Evolutionary conservation across 2,329 filamentous ascomycete genomes (phyloP).

Genomic region (Pseudogymnoascus sp.): DNA sequence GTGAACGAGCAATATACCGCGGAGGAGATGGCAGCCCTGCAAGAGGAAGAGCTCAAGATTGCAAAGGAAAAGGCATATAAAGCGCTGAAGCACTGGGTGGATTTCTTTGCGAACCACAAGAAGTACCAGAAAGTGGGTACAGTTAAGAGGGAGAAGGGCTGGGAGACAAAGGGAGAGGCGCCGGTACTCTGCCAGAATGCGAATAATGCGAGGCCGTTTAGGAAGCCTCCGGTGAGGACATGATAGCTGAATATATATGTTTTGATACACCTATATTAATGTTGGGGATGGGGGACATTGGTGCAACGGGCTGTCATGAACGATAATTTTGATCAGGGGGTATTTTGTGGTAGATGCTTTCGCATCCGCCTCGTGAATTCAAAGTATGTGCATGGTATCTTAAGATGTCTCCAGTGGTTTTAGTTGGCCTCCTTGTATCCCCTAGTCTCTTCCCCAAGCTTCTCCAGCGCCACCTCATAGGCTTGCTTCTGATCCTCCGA

Average conservation of each 20-base stretch:
- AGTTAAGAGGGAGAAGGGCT: constrained; percentile 55
- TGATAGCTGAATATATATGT: background rate
- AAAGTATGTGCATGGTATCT: constrained; percentile 7
- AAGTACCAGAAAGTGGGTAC: constrained; percentile 78
- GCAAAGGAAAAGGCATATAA: constrained; percentile 60
- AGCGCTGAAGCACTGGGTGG: constrained; percentile 71
- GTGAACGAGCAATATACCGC: constrained; percentile 53
- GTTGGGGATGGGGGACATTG: background rate
- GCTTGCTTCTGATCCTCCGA: constrained; percentile 33
- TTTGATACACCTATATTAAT: background rate
- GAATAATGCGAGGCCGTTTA: constrained; percentile 47
- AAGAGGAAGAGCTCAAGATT: constrained; percentile 55
- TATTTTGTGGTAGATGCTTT: background rate
- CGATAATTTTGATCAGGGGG: background rate
- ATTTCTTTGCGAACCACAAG: constrained; percentile 71
- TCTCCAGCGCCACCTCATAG: constrained; percentile 50
- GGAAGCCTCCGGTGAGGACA: constrained; percentile 48
- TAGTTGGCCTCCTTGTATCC: background rate
- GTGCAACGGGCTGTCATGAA: background rate
- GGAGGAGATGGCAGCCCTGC: constrained; percentile 45
- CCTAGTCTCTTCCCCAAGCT: constrained; percentile 48
- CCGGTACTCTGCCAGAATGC: constrained; percentile 60
- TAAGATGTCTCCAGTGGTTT: background rate
- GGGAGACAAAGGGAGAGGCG: constrained; percentile 50
- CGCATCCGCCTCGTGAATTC: background rate